A percentile compares a stretch with the other conserved stretches of the same genome.
phyloP scores from a whole-genome alignment of 371 early-diverging fungal species.

The Mucor indicus region DNA sequence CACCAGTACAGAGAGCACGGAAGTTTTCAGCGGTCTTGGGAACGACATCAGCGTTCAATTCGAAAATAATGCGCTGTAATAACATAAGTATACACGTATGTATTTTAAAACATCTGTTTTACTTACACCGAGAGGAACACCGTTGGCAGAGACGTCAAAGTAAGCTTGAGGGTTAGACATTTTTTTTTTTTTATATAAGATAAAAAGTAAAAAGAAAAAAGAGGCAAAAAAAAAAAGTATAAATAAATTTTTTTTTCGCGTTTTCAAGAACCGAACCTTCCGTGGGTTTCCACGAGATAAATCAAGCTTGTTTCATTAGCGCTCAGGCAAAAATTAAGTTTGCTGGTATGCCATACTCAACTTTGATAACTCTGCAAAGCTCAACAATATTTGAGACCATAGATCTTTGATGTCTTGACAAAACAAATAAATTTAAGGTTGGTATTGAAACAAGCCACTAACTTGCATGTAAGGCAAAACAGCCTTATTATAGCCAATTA shows the following conservation, averaged over 20 bases:
- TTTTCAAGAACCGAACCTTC: not conserved
- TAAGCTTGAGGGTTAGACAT: slow-evolving; percentile 42
- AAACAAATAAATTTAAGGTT: too few species aligned
- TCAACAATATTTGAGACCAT: too few species aligned
- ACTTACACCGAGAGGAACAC: slow-evolving; percentile 55
- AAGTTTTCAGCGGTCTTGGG: slow-evolving; percentile 99
- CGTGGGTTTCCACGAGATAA: slow-evolving; percentile 2
- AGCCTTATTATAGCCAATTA: too few species aligned
- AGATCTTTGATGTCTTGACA: too few species aligned
- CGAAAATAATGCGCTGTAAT: slow-evolving; percentile 46
- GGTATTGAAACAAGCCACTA: too few species aligned
- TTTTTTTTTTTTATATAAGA: slow-evolving; percentile 1
- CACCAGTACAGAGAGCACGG: slow-evolving; percentile 77
- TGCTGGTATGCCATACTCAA: too few species aligned
- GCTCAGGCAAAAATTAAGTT: too few species aligned
- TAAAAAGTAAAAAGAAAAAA: slow-evolving; percentile 1
- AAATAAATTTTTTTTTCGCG: not conserved
- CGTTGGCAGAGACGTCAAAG: slow-evolving; percentile 57
- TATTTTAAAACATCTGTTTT: slow-evolving; percentile 16
- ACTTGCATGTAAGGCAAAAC: too few species aligned
- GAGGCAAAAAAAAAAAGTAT: not conserved
- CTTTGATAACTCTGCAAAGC: too few species aligned
- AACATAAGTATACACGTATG: not conserved
- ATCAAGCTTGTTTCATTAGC: too few species aligned
- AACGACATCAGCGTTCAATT: slow-evolving; percentile 86